Evolutionary conservation across 495 filamentous ascomycete genomes (phyloP).

Genomic region (Glarea lozoyensis): DNA sequence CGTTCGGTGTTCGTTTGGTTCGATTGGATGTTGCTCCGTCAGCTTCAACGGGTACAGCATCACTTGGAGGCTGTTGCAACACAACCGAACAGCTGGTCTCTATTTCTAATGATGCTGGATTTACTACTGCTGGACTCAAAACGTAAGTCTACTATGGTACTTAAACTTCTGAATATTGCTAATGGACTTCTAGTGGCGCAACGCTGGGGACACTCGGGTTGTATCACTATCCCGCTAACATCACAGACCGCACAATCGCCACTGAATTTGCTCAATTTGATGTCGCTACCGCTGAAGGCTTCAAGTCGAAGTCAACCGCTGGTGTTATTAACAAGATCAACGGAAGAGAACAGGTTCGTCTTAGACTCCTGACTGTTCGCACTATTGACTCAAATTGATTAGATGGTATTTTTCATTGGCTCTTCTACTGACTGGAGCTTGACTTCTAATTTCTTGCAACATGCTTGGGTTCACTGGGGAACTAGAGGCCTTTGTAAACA

Average conservation of each 20-base stretch:
- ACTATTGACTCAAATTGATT: slow-evolving; percentile 22
- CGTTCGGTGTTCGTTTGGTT: slow-evolving; percentile 50
- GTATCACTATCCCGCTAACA: slow-evolving; percentile 48
- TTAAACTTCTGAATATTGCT: not conserved
- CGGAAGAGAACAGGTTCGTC: slow-evolving; percentile 27
- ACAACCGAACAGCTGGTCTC: slow-evolving; percentile 42
- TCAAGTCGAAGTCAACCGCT: slow-evolving; percentile 29
- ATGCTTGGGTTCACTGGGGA: slow-evolving; percentile 54
- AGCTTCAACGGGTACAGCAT: slow-evolving; percentile 34
- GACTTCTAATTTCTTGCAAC: slow-evolving; percentile 47
- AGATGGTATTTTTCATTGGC: slow-evolving; percentile 52
- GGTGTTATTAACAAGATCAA: slow-evolving; percentile 55
- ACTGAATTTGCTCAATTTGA: slow-evolving; percentile 45
- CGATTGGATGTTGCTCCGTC: slow-evolving; percentile 50
- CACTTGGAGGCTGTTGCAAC: slow-evolving; percentile 36
- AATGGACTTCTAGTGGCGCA: not conserved
- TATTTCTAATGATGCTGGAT: slow-evolving; percentile 38
- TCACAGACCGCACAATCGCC: slow-evolving; percentile 43
- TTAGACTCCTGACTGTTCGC: not conserved
- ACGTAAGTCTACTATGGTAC: slow-evolving; percentile 11
- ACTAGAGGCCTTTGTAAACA: slow-evolving; percentile 38
- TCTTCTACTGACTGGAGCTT: slow-evolving; percentile 47
- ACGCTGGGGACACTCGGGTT: slow-evolving; percentile 44
- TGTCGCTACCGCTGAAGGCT: slow-evolving; percentile 24
- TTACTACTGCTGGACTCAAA: slow-evolving; percentile 40